A percentile compares a stretch with the other conserved stretches of the same genome.
phyloP scores from a whole-genome alignment of 306 rosid genomes.

The Cicer pinnatifidum region DNA sequence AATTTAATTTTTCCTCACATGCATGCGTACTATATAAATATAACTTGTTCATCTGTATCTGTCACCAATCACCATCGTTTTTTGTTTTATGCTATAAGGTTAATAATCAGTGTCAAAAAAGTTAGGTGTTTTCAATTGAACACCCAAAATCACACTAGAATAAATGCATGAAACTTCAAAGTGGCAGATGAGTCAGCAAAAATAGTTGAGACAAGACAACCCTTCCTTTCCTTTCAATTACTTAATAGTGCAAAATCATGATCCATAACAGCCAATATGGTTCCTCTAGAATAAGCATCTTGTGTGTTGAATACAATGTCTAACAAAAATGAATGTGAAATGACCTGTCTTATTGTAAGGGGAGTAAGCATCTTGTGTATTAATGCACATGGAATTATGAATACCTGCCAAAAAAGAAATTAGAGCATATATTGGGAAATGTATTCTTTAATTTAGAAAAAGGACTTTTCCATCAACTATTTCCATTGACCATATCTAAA shows the following conservation, averaged over 20 bases:
- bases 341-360: constrained; percentile 45
- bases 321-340: constrained; percentile 44
- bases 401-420: constrained; percentile 6
- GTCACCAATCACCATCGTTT: constrained; percentile 3
- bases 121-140: constrained; percentile 30
- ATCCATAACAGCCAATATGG: constrained; percentile 43
- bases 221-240: constrained; percentile 3
- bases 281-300: constrained; percentile 48
- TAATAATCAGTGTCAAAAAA: constrained; percentile 34
- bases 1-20: constrained; percentile 37
- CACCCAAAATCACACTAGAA: constrained; percentile 37
- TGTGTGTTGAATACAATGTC: constrained; percentile 41
- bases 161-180: constrained; percentile 6
- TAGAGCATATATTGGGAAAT: constrained; percentile 57
- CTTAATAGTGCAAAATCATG: constrained; percentile 36
- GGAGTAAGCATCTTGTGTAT: constrained; percentile 21
- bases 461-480: constrained; percentile 8
- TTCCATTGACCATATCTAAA: constrained; percentile 47
- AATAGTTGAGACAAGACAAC: constrained; percentile 35
- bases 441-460: constrained; percentile 30
- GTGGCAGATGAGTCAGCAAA: constrained; percentile 26
- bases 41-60: constrained; percentile 17
- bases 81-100: constrained; percentile 9
- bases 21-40: not conserved
- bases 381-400: constrained; percentile 52